Conservation (phyloP, 345 rosid species). For the Citrus glauca region DNA sequence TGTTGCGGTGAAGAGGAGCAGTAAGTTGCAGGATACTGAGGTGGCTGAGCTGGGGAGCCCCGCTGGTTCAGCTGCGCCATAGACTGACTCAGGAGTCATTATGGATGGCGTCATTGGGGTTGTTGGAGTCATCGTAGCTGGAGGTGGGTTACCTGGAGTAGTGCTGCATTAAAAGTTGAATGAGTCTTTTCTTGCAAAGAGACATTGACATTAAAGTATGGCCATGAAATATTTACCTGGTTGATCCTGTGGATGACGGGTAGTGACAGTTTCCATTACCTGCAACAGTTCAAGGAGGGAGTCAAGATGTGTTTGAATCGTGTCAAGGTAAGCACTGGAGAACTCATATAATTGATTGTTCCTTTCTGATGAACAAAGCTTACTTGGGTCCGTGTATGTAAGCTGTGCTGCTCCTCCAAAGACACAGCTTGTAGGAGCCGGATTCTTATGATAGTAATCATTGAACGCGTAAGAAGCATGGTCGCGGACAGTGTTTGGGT, state of each 20-base stretch:
- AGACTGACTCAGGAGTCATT: slow-evolving; percentile 41
- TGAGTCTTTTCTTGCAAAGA: background rate
- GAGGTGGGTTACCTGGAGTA: slow-evolving; percentile 37
- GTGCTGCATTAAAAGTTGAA: slow-evolving; percentile 41
- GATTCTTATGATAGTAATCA: slow-evolving; percentile 92
- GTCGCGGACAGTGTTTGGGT: slow-evolving; percentile 62
- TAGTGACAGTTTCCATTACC: slow-evolving; percentile 84
- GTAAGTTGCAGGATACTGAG: slow-evolving; percentile 32
- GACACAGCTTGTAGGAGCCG: slow-evolving; percentile 75
- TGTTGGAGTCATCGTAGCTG: slow-evolving; percentile 28
- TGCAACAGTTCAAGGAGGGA: slow-evolving; percentile 26
- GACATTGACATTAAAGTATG: background rate
- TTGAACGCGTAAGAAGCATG: slow-evolving; percentile 98
- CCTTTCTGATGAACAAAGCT: slow-evolving; percentile 14
- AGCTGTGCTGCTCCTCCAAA: slow-evolving; percentile 96
- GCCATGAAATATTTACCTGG: slow-evolving; percentile 32
- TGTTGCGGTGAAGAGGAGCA: slow-evolving; percentile 38
- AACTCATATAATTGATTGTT: background rate
- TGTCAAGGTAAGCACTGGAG: background rate
- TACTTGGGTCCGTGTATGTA: slow-evolving; percentile 88
- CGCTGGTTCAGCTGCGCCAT: slow-evolving; percentile 73
- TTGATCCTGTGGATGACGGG: slow-evolving; percentile 36
- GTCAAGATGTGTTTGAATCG: slow-evolving; percentile 4
- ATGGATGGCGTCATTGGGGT: slow-evolving; percentile 34
- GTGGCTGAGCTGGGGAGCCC: slow-evolving; percentile 78